Conservation (phyloP, 2,329 filamentous ascomycete genomes). For the Emydomyces testavorans region DNA sequence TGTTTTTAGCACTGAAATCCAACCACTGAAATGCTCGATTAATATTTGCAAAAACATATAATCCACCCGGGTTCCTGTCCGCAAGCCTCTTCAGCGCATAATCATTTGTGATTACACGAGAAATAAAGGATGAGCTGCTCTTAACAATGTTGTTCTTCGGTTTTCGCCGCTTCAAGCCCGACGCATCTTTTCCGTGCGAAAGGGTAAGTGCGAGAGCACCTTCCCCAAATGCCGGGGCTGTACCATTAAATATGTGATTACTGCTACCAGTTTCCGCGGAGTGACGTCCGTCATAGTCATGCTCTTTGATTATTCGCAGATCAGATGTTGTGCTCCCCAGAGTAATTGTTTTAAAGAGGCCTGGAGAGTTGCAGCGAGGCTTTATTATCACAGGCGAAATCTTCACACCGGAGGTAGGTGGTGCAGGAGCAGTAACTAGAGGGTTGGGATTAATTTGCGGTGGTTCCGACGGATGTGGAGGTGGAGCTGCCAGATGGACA, state of each 20-base stretch:
- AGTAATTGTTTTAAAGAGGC: constrained; percentile 43
- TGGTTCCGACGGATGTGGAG: constrained; percentile 87
- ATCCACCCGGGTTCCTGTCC: constrained; percentile 64
- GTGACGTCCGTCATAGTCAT: constrained; percentile 48
- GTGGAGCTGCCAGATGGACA: constrained; percentile 81
- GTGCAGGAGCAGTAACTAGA: constrained; percentile 69
- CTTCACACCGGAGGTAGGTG: constrained; percentile 75
- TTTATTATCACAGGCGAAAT: constrained; percentile 66
- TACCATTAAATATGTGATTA: constrained; percentile 24
- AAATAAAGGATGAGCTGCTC: constrained; percentile 97
- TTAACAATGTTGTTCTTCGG: constrained; percentile 98
- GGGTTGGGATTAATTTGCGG: constrained; percentile 81
- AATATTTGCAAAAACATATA: constrained; percentile 90
- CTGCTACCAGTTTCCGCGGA: constrained; percentile 44
- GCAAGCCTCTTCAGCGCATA: constrained; percentile 62
- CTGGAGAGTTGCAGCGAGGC: constrained; percentile 39
- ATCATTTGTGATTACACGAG: constrained; percentile 88
- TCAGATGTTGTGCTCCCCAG: constrained; percentile 33
- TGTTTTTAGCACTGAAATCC: constrained; percentile 58
- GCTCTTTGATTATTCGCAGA: constrained; percentile 41
- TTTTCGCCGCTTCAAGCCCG: constrained; percentile 63
- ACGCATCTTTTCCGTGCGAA: constrained; percentile 56
- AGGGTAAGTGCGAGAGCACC: constrained; percentile 63
- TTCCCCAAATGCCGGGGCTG: constrained; percentile 65
- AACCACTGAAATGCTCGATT: constrained; percentile 95